Percentiles rank a stretch among this genome's conserved stretches.
phyloP scores from a whole-genome alignment of 257 asterid species.

The Solanum tarijense region DNA sequence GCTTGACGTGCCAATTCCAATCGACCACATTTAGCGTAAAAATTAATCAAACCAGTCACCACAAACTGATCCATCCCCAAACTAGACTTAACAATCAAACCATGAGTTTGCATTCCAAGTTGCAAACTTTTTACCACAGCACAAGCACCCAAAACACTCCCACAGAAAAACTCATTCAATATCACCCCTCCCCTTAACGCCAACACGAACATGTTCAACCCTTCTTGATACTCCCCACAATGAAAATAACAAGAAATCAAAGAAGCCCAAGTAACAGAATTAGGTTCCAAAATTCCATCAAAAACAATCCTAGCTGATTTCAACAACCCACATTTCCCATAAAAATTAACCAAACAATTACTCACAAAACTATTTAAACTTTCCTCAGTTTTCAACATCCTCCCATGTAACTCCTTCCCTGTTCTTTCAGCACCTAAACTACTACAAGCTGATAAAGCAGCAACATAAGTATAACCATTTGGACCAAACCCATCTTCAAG shows the following conservation, averaged over 20 bases:
- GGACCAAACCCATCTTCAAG: conserved; percentile 41
- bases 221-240: conserved; percentile 50
- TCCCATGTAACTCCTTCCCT: conserved; percentile 73
- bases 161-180: conserved; percentile 50
- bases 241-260: conserved; percentile 44
- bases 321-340: conserved; percentile 65
- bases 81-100: conserved; percentile 42
- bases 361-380: conserved; percentile 31
- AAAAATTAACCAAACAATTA: conserved; percentile 58
- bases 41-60: conserved; percentile 50
- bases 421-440: conserved; percentile 22
- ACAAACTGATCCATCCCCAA: conserved; percentile 45
- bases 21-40: conserved; percentile 62
- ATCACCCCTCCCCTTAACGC: conserved; percentile 36
- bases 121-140: conserved; percentile 35
- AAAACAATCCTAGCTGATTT: conserved; percentile 47
- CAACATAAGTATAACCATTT: conserved; percentile 52
- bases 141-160: conserved; percentile 52
- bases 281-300: conserved; percentile 40
- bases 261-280: conserved; percentile 56
- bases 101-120: conserved; percentile 58
- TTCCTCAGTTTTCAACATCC: conserved; percentile 33
- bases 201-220: conserved; percentile 39
- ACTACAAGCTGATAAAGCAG: conserved; percentile 55
- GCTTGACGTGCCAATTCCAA: conserved; percentile 42